Evolutionary conservation across 2,329 filamentous ascomycete genomes (phyloP).

Genomic region (Alternaria sp.): DNA sequence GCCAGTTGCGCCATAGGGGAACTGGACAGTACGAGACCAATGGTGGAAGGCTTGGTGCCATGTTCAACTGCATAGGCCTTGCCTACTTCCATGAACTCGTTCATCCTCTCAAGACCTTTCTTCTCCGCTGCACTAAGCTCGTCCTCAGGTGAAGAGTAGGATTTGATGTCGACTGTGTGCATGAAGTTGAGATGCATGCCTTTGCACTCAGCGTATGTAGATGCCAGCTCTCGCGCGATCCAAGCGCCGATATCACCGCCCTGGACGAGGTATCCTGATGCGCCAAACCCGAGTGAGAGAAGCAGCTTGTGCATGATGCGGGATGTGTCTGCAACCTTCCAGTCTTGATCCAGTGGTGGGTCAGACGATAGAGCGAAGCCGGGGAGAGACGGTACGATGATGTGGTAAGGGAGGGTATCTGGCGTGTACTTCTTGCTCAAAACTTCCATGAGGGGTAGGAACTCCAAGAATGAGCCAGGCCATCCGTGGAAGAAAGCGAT

Average conservation of each 20-base stretch:
- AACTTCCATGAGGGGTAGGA: slow-evolving; percentile 58
- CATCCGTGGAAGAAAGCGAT: slow-evolving; percentile 63
- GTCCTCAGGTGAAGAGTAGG: slow-evolving; percentile 23
- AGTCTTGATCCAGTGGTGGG: slow-evolving; percentile 56
- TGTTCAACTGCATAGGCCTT: slow-evolving; percentile 61
- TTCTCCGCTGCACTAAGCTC: slow-evolving; percentile 45
- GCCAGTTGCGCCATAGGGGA: slow-evolving; percentile 64
- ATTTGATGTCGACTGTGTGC: slow-evolving; percentile 24
- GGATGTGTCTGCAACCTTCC: slow-evolving; percentile 49
- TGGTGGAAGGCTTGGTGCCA: slow-evolving; percentile 61
- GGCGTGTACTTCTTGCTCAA: slow-evolving; percentile 58
- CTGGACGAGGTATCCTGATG: slow-evolving; percentile 59
- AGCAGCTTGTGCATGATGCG: slow-evolving; percentile 60
- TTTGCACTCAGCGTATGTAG: slow-evolving; percentile 55
- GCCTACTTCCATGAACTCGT: slow-evolving; percentile 52
- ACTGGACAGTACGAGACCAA: slow-evolving; percentile 60
- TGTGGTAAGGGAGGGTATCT: slow-evolving; percentile 61
- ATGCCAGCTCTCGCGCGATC: slow-evolving; percentile 53
- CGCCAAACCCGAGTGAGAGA: slow-evolving; percentile 59
- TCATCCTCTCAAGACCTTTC: slow-evolving; percentile 44
- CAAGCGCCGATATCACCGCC: slow-evolving; percentile 63
- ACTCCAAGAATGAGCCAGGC: slow-evolving; percentile 62
- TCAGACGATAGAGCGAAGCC: slow-evolving; percentile 61
- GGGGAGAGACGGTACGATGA: slow-evolving; percentile 62
- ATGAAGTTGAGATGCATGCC: slow-evolving; percentile 47